Conservation (phyloP, 2,329 filamentous ascomycete genomes). For the Ceratocystis ficicola region DNA sequence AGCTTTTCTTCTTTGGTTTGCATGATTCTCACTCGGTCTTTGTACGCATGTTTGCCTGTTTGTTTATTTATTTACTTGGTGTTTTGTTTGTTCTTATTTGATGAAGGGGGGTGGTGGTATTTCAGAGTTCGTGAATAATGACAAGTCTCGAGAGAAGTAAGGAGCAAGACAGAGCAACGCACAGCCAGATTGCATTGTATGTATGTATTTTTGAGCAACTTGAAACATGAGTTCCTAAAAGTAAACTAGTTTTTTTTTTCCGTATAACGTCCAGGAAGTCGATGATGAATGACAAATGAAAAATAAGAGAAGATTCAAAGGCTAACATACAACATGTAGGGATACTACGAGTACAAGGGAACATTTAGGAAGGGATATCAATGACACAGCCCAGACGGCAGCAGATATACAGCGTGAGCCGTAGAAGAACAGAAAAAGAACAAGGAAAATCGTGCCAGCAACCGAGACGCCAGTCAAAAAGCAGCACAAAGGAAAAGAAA, state of each 20-base stretch:
- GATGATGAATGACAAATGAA: background rate
- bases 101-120: no score
- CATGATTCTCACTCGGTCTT: background rate
- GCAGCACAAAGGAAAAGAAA: slow-evolving; percentile 16
- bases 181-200: background rate
- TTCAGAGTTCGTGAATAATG: no score
- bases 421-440: background rate
- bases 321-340: slow-evolving; percentile 8
- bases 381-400: background rate
- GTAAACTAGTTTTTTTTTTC: background rate
- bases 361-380: background rate
- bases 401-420: background rate
- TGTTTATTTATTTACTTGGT: background rate
- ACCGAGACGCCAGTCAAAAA: slow-evolving; percentile 5
- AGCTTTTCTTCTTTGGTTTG: slow-evolving; percentile 19
- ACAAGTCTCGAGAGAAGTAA: background rate
- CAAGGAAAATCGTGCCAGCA: background rate
- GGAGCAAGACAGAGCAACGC: background rate
- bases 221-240: background rate
- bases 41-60: background rate
- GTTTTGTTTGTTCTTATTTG: no score
- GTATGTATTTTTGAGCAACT: background rate
- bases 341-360: background rate
- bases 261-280: background rate
- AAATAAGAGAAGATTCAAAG: background rate